Base-by-base conservation (phyloP, 2,329 filamentous ascomycete genomes). In the Phyllosticta ampelicida region DNA sequence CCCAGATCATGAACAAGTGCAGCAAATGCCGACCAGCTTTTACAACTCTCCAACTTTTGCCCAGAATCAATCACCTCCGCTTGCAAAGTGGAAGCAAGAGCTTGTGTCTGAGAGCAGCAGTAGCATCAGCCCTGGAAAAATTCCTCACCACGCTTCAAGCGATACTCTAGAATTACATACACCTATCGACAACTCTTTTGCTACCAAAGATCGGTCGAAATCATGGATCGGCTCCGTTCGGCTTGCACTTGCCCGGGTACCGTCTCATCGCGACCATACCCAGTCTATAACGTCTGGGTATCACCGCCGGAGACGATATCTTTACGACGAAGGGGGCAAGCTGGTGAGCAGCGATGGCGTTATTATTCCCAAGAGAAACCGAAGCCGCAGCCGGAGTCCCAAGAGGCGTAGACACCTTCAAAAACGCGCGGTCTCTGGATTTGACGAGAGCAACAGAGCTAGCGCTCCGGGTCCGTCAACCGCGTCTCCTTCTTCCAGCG, bases 141-240 rank as follows among this genome's bases (percentile, higher is more conserved):
- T 20, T 18, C 51, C 52, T 4, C 53, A 56, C 30, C 16, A 44
- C 8, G 20, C 52, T 5, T 58, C 59, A 2, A 53, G 54, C 11
- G 53, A 60, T 21, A 55, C 56, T 30, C 53, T 58, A 10, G 55
- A 62, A 48, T 57, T 63, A 48, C 48, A 53, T 10, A 58, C 61
- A 16, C 60, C 60, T 16, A 60, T 58, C 2, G 53, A 59, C 30
- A 59, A 53, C 29, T 55, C 52, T 2, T 59, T 60, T 53, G 57
- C 61, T 9, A 60, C 62, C 19, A 64, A 65, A 48, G 66, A 68
- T 51, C 63, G 67, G 49, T 66, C 71, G 50, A 69, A 65, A 59
- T 70, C 67, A 55, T 73, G 68, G 70, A 62, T 74, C 9, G 71
- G 72, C 3, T 72, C 67, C 28, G 69, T 74, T 4, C 65, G 70